Conservation (phyloP, 1,284 basidiomycete genomes). For the Apiotrichum laibachii region DNA sequence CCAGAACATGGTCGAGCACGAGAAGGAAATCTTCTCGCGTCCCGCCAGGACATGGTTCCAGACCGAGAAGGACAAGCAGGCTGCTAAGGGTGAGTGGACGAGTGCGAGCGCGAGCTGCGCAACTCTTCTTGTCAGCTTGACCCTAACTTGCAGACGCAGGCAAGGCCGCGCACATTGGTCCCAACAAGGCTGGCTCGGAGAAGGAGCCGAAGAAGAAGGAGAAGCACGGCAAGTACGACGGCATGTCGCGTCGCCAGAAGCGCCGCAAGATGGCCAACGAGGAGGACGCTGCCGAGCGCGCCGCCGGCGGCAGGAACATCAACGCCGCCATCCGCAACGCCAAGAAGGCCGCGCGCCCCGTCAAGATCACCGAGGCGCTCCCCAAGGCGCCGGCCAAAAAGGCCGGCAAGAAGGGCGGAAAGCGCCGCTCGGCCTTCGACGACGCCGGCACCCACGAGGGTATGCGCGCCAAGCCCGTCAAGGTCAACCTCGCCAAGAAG, state of each 20-base stretch:
- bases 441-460: conserved; percentile 38
- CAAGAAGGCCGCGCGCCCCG: conserved; percentile 69
- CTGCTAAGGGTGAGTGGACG: conserved; percentile 66
- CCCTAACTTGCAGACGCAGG: conserved; percentile 58
- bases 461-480: conserved; percentile 44
- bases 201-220: conserved; percentile 55
- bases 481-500: conserved; percentile 43
- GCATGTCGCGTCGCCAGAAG: conserved; percentile 77
- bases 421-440: conserved; percentile 29
- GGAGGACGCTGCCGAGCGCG: conserved; percentile 62
- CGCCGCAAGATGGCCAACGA: conserved; percentile 80
- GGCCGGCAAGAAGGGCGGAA: conserved; percentile 13
- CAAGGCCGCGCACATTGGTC: conserved; percentile 61
- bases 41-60: conserved; percentile 99
- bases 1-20: conserved; percentile 91
- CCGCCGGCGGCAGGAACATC: conserved; percentile 53
- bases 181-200: background rate
- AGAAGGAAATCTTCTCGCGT: conserved; percentile 88
- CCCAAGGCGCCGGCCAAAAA: conserved; percentile 15
- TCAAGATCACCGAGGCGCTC: conserved; percentile 53
- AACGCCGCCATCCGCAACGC: conserved; percentile 76
- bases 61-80: conserved; percentile 74
- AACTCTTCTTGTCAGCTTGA: background rate
- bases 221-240: conserved; percentile 78
- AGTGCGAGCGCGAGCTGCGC: too few species aligned